These are phyloP conservation scores for Alternaria arborescens DNA, from an alignment of 2,329 filamentous ascomycete species.

Conservation along the genomic window DNA sequence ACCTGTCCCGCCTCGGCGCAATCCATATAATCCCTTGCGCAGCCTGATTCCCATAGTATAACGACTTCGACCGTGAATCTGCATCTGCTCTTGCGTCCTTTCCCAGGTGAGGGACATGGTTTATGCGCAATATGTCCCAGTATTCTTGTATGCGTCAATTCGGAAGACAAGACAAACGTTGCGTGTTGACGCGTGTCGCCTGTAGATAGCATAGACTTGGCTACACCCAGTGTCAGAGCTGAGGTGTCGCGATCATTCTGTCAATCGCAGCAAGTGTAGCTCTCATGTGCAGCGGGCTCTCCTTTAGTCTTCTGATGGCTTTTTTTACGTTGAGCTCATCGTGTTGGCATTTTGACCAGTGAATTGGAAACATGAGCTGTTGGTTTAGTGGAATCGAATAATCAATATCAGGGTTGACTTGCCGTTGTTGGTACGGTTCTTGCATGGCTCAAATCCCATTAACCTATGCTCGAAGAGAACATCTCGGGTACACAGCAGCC, in stretches of 20 bases:
- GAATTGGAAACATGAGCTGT: not conserved
- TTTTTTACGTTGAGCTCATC: not conserved
- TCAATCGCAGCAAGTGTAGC: not conserved
- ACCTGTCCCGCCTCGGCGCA: not conserved
- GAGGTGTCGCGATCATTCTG: not conserved
- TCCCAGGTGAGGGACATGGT: not conserved
- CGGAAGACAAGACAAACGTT: not conserved
- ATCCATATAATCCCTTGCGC: not conserved
- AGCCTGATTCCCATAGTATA: not conserved
- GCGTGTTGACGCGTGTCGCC: not conserved
- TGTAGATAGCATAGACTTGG: not conserved
- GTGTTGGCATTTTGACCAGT: not conserved
- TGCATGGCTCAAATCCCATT: not conserved
- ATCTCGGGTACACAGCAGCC: not conserved
- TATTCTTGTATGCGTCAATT: not conserved
- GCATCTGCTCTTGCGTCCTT: not conserved
- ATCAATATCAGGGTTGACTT: not conserved
- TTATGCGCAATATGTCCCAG: not conserved
- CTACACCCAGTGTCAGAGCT: not conserved
- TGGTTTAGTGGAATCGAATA: accelerated
- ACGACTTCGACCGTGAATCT: not conserved
- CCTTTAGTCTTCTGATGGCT: not conserved
- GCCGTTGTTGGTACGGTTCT: not conserved
- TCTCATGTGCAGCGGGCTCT: not conserved
- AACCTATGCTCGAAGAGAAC: not conserved